phyloP scores from a whole-genome alignment of 1,139 yeast genomes.

The Pneumocystis jirovecii region DNA sequence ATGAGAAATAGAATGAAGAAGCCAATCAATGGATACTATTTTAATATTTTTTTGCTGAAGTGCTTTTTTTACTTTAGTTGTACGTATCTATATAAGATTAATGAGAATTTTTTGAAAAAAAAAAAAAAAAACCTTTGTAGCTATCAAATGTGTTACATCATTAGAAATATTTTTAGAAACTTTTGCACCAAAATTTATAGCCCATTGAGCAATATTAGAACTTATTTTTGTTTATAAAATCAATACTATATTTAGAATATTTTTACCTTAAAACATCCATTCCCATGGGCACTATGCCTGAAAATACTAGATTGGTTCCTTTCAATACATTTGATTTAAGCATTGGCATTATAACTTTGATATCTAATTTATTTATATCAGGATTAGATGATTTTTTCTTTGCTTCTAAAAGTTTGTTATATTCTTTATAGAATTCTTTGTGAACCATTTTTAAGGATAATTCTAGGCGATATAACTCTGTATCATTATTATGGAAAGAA shows the following conservation, averaged over 20 bases:
- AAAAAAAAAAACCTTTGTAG: constrained; percentile 40
- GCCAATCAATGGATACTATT: constrained; percentile 86
- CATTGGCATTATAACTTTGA: constrained; percentile 52
- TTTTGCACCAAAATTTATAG: constrained; percentile 76
- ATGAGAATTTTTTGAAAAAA: not conserved
- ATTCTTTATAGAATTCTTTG: constrained; percentile 42
- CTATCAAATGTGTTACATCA: constrained; percentile 77
- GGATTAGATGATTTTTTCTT: not conserved
- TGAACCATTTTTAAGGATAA: constrained; percentile 52
- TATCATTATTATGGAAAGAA: constrained; percentile 64
- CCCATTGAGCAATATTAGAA: constrained; percentile 78
- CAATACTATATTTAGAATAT: not conserved
- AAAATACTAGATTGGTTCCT: constrained; percentile 59
- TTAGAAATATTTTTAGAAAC: constrained; percentile 61
- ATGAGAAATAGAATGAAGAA: constrained; percentile 64
- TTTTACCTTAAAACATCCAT: constrained; percentile 45
- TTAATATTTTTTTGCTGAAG: constrained; percentile 33
- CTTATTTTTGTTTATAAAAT: constrained; percentile 3
- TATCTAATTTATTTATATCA: constrained; percentile 13
- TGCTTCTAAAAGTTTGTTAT: constrained; percentile 17
- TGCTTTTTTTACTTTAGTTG: constrained; percentile 64
- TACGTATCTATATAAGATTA: constrained; percentile 25
- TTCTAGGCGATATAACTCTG: constrained; percentile 52
- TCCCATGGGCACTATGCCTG: constrained; percentile 77
- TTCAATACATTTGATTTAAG: constrained; percentile 54